These are phyloP conservation scores for Cladochytrium replicatum DNA, from an alignment of 192 early-diverging fungal species.

Conservation along the genomic window DNA sequence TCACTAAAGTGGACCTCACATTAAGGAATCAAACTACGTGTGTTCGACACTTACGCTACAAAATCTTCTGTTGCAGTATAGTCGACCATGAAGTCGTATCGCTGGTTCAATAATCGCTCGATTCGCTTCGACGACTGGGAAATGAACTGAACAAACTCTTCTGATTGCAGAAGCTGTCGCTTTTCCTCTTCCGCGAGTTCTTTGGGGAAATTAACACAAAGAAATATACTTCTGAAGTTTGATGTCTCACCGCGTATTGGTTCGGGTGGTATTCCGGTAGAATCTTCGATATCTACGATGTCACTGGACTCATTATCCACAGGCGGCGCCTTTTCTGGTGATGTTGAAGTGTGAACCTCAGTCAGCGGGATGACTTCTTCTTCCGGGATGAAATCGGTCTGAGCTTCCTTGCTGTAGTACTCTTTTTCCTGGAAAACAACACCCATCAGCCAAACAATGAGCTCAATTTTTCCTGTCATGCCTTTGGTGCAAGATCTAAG, in stretches of 20 bases:
- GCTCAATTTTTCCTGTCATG: constrained; percentile 10
- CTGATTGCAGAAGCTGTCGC: constrained; percentile 60
- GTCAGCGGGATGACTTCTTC: constrained; percentile 19
- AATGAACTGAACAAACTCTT: constrained; percentile 77
- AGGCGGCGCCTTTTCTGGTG: constrained; percentile 23
- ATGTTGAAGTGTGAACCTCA: constrained; percentile 16
- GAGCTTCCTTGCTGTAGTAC: constrained; percentile 76
- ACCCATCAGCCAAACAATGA: neutral
- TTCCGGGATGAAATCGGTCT: constrained; percentile 27
- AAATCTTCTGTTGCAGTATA: constrained; percentile 45
- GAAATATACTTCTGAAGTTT: too few species aligned
- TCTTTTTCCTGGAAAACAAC: constrained; percentile 52
- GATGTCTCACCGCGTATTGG: constrained; percentile 20
- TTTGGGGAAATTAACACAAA: too few species aligned
- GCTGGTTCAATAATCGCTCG: constrained; percentile 75
- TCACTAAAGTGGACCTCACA: constrained; percentile 34
- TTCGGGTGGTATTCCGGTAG: constrained; percentile 22
- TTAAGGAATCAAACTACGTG: too few species aligned
- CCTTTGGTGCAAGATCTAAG: constrained; percentile 79
- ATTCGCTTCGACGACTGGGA: constrained; percentile 78
- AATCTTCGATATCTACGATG: constrained; percentile 16
- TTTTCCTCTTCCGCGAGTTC: constrained; percentile 81
- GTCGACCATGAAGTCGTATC: constrained; percentile 91
- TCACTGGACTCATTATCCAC: constrained; percentile 45
- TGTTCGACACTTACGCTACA: constrained; percentile 9